phyloP scores from a whole-genome alignment of 2,329 filamentous ascomycete species.

The Aspergillus sp. region DNA sequence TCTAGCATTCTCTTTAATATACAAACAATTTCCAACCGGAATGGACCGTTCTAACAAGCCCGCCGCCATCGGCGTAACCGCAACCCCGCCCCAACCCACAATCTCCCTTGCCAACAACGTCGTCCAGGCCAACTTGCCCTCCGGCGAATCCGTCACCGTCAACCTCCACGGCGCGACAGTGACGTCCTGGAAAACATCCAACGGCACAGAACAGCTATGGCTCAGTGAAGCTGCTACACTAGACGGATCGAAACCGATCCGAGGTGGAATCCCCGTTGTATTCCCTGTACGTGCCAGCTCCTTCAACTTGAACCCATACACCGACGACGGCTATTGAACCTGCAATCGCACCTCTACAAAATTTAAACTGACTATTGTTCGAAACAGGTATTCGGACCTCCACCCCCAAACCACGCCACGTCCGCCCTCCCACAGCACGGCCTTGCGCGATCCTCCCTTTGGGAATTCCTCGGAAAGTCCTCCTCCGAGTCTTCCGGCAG shows the following conservation, averaged over 20 bases:
- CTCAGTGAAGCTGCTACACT: constrained; percentile 76
- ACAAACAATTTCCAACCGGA: background rate
- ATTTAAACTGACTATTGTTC: background rate
- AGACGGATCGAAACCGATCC: constrained; percentile 84
- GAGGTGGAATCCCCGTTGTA: constrained; percentile 88
- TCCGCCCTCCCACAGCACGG: constrained; percentile 85
- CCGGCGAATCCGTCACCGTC: constrained; percentile 82
- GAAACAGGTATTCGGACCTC: constrained; percentile 73
- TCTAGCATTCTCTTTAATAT: background rate
- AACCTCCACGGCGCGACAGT: constrained; percentile 92
- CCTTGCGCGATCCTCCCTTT: constrained; percentile 83
- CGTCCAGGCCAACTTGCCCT: constrained; percentile 77
- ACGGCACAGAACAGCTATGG: constrained; percentile 80
- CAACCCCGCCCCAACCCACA: constrained; percentile 72
- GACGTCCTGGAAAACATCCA: constrained; percentile 83
- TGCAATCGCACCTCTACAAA: background rate
- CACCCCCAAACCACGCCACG: constrained; percentile 68
- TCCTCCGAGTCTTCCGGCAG: constrained; percentile 60
- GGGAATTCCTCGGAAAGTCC: constrained; percentile 87
- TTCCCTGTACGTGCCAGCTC: constrained; percentile 69
- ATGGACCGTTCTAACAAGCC: constrained; percentile 87
- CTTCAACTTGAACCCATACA: too few relatives aligned
- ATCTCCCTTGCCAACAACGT: constrained; percentile 72
- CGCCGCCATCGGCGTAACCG: constrained; percentile 70
- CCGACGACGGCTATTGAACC: background rate